A percentile compares a stretch with the other conserved stretches of the same genome.
phyloP scores from a whole-genome alignment of 2,329 filamentous ascomycete species.

The Lachnellula subtilissima region DNA sequence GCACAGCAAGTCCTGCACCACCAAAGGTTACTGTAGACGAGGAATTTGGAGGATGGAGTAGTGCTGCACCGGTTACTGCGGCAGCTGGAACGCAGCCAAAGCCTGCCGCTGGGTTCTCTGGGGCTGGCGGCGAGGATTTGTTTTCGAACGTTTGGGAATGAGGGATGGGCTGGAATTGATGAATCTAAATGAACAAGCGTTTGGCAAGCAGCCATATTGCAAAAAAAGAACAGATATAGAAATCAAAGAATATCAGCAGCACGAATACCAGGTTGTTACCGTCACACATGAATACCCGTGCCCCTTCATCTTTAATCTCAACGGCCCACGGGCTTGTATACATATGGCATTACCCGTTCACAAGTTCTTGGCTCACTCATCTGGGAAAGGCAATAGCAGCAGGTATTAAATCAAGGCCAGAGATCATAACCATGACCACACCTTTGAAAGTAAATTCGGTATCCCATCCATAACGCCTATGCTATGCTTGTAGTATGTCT shows the following conservation, averaged over 20 bases:
- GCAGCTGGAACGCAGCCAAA: constrained; percentile 44
- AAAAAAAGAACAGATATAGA: not conserved
- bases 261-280: not conserved
- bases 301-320: too few species aligned
- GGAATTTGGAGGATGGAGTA: constrained; percentile 94
- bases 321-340: too few species aligned
- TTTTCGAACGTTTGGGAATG: constrained; percentile 96
- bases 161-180: constrained; percentile 5
- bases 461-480: constrained; percentile 24
- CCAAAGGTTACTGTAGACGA: constrained; percentile 82
- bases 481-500: constrained; percentile 28
- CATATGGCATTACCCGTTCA: too few species aligned
- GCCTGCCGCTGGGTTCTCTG: constrained; percentile 55
- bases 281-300: too few species aligned
- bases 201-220: not conserved
- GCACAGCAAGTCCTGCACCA: constrained; percentile 36
- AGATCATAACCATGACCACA: not conserved
- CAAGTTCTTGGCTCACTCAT: too few species aligned
- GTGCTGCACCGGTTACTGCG: constrained; percentile 55
- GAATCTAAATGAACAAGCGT: not conserved
- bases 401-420: too few species aligned
- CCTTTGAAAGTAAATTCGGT: not conserved
- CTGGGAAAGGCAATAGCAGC: too few species aligned
- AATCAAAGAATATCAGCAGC: constrained; percentile 6
- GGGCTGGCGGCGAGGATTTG: constrained; percentile 72